Evolutionary conservation across 441 rosid species (phyloP), one percentile per base, ranked within the genome.

Genomic region (Brassica hybrid): DNA sequence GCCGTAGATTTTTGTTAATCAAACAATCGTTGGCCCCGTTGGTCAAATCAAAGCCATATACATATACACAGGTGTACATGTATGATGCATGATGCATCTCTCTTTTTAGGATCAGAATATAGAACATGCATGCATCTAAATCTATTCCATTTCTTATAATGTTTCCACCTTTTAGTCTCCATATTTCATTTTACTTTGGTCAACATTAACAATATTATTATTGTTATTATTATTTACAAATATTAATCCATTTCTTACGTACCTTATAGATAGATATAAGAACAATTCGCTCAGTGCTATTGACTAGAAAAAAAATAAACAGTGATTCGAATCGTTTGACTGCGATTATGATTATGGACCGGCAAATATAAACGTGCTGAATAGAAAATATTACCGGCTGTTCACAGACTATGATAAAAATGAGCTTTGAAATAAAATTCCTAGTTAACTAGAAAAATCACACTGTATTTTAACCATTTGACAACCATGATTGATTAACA

Each of bases 81-180:
- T 8, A 13, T 63, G 54, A 63, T 23, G 45, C 72, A 74, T 23
- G 4, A 74, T 65, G 71, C 43, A 63, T 74, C 45, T 66, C 7
- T 32, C 21, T 16, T 16, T 38, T 65, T 36, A n/a, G 64, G 63
- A 52, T 54, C 8, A 17, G 59, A 54, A 54, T 17, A 65, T 25
- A 1, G 50, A 43, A 12, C 21, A 41, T 58, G 67, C 78, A 67
- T 75, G 73, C 23, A 67, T 21, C 23, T 58, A 11, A 58, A 19
- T 32, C 23, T 13, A 60, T 75, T 30, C 61, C 61, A 18, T 48
- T 23, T 65, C 17, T 65, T 10, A 57, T 54, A 67, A 43, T 67
- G 17, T 67, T 32, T 34, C 27, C 60, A 6, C 38, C 38, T 7
- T 34, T 30, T 6, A 41, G 30, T 36, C 60, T 43, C 7, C 27